phyloP scores from a whole-genome alignment of 129 eudicot genomes.

The Escallonia rubra region DNA sequence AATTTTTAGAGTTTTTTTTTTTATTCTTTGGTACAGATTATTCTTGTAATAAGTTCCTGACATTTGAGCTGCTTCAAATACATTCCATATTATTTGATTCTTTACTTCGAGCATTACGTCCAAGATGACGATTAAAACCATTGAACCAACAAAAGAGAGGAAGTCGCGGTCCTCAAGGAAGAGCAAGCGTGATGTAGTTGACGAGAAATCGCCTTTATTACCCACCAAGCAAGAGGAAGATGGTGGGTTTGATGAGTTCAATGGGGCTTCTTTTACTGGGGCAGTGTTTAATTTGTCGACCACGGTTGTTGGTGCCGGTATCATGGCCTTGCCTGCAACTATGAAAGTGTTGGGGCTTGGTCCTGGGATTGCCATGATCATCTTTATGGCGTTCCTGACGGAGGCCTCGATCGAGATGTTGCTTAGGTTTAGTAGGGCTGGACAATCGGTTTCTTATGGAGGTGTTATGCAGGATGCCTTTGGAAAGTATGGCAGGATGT shows the following conservation, averaged over 20 bases:
- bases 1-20: too few species aligned
- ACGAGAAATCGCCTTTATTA: conserved; percentile 81
- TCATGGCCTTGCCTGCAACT: conserved; percentile 95
- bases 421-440: conserved; percentile 65
- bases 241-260: conserved; percentile 72
- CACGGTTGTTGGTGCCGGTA: conserved; percentile 94
- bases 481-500: conserved; percentile 77
- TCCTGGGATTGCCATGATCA: conserved; percentile 58
- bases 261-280: conserved; percentile 82
- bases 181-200: conserved; percentile 44
- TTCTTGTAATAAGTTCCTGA: conserved; percentile 7
- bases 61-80: conserved; percentile 11
- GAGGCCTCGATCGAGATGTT: conserved; percentile 72
- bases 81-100: not conserved
- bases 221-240: conserved; percentile 79
- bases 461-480: conserved; percentile 86
- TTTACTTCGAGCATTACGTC: not conserved
- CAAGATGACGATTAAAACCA: conserved; percentile 63
- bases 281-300: conserved; percentile 86
- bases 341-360: conserved; percentile 83
- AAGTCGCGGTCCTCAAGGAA: conserved; percentile 36
- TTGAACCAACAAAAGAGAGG: conserved; percentile 43
- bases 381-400: conserved; percentile 74
- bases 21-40: conserved; percentile 5
- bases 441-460: conserved; percentile 58